Evolutionary conservation across 345 rosid species (phyloP).

Genomic region (Aquilaria malaccensis): DNA sequence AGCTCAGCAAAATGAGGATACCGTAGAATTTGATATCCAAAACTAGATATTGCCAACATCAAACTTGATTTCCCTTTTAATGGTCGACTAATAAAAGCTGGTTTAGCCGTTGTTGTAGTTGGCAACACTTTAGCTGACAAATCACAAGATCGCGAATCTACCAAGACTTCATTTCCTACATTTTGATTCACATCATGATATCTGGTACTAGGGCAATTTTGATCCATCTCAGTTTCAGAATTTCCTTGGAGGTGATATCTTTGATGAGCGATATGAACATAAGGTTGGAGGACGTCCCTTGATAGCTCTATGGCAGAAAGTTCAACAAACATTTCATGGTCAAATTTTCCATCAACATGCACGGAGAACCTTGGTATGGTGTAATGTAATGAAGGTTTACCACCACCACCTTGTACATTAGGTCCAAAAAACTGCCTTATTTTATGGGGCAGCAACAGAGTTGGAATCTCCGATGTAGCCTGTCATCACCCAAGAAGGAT

Average conservation of each 20-base stretch:
- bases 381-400: slow-evolving; percentile 34
- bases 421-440: slow-evolving; percentile 68
- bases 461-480: slow-evolving; percentile 87
- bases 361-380: slow-evolving; percentile 57
- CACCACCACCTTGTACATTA: slow-evolving; percentile 34
- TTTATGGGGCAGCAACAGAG: slow-evolving; percentile 43
- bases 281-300: slow-evolving; percentile 51
- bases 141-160: slow-evolving; percentile 24
- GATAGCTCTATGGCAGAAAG: slow-evolving; percentile 58
- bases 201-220: slow-evolving; percentile 18
- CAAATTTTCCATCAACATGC: slow-evolving; percentile 38
- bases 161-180: slow-evolving; percentile 21
- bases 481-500: slow-evolving; percentile 23
- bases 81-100: slow-evolving; percentile 36
- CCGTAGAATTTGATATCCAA: slow-evolving; percentile 82
- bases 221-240: slow-evolving; percentile 21
- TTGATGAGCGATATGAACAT: slow-evolving; percentile 65
- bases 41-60: slow-evolving; percentile 59
- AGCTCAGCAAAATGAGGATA: slow-evolving; percentile 98
- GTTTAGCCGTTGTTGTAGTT: not conserved
- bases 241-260: slow-evolving; percentile 34
- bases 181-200: slow-evolving; percentile 15
- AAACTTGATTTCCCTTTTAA: slow-evolving; percentile 68
- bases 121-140: slow-evolving; percentile 27
- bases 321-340: slow-evolving; percentile 52